Conservation (phyloP, 768 basidiomycete species). For the Suillus luteus region DNA sequence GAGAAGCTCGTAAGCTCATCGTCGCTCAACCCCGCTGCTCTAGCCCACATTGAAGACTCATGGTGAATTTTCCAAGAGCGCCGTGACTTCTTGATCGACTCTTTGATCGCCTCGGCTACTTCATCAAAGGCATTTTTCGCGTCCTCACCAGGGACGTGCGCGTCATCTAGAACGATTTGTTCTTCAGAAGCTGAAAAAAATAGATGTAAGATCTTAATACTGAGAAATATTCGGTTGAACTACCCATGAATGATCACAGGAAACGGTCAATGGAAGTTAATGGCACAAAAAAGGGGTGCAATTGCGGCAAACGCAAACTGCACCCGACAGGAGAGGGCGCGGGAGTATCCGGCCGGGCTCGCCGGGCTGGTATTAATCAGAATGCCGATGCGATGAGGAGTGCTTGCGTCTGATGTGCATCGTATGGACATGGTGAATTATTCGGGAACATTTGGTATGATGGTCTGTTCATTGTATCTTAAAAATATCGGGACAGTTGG, state of each 20-base stretch:
- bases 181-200: constrained; percentile 55
- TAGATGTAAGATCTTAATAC: neutral
- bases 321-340: neutral
- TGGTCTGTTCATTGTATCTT: neutral
- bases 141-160: constrained; percentile 60
- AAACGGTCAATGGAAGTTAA: neutral
- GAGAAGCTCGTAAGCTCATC: constrained; percentile 52
- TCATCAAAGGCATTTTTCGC: constrained; percentile 66
- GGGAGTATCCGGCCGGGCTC: neutral
- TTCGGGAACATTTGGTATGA: neutral
- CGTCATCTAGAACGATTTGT: constrained; percentile 53
- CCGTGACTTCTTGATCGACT: constrained; percentile 67
- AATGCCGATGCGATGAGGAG: neutral
- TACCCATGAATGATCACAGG: constrained; percentile 1
- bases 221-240: neutral
- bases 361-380: neutral
- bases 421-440: neutral
- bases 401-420: neutral
- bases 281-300: neutral
- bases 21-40: constrained; percentile 55
- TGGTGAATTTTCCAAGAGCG: constrained; percentile 67
- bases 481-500: neutral
- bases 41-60: constrained; percentile 60
- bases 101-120: constrained; percentile 57
- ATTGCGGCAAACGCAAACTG: neutral